Conservation (phyloP, 2,329 filamentous ascomycete species). For the Fusarium zealandicum region DNA sequence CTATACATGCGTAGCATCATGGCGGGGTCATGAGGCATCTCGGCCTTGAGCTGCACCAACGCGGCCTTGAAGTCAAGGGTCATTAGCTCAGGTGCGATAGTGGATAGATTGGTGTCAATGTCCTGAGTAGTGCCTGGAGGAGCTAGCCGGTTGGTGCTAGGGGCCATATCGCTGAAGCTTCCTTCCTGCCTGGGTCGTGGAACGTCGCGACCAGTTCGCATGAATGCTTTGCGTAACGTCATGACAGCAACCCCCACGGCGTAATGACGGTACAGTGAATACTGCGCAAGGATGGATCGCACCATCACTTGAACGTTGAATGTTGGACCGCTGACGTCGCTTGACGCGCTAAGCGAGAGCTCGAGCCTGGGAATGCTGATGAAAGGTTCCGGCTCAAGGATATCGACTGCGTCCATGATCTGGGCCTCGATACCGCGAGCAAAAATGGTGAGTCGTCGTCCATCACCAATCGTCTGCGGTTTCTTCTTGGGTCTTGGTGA, state of each 20-base stretch:
- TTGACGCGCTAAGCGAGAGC: conserved; percentile 81
- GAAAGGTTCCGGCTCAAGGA: conserved; percentile 85
- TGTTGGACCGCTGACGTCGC: conserved; percentile 85
- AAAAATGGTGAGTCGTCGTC: conserved; percentile 81
- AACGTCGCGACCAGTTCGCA: conserved; percentile 57
- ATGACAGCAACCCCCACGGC: conserved; percentile 81
- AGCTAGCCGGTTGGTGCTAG: conserved; percentile 46
- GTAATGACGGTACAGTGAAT: conserved; percentile 94
- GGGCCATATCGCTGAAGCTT: conserved; percentile 27
- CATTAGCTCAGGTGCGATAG: conserved; percentile 67
- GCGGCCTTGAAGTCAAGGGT: conserved; percentile 83
- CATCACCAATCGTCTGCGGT: conserved; percentile 70
- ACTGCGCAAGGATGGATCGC: conserved; percentile 81
- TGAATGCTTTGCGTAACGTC: conserved; percentile 76
- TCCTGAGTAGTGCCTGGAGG: conserved; percentile 47
- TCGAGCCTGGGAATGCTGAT: conserved; percentile 87
- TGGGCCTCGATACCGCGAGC: conserved; percentile 86
- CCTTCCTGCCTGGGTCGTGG: conserved; percentile 45
- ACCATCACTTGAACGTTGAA: conserved; percentile 87
- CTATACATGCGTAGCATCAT: conserved; percentile 90
- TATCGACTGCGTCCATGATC: conserved; percentile 86
- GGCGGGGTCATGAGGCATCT: conserved; percentile 86
- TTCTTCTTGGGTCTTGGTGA: conserved; percentile 58
- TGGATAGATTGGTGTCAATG: conserved; percentile 46
- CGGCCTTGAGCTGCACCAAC: conserved; percentile 86